Conservation (phyloP, 257 asterid genomes). For the Scutellaria galericulata region DNA sequence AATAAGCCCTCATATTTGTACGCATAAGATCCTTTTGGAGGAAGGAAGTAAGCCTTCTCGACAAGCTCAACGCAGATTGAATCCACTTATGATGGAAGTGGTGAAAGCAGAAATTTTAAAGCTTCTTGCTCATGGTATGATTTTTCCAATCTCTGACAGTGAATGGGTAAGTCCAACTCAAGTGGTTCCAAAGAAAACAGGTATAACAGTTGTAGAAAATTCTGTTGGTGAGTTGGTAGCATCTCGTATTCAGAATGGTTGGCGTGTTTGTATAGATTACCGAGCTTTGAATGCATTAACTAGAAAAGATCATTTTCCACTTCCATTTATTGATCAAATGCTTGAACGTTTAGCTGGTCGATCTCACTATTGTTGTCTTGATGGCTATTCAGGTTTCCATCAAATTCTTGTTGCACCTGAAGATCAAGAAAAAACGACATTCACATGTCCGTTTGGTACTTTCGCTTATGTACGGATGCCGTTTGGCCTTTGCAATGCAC, state of each 20-base stretch:
- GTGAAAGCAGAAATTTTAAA: no score
- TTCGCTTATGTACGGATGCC: not conserved
- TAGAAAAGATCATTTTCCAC: constrained; percentile 32
- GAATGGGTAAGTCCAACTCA: not conserved
- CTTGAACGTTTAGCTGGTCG: constrained; percentile 21
- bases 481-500: no score
- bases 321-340: constrained; percentile 30
- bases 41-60: no score
- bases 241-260: no score
- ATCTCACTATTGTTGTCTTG: constrained; percentile 23
- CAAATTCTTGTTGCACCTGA: constrained; percentile 20
- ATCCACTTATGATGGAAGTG: not conserved
- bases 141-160: not conserved
- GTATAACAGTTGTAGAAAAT: no score
- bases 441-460: constrained; percentile 3
- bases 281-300: constrained; percentile 7
- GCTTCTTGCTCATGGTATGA: not conserved
- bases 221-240: no score
- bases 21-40: no score
- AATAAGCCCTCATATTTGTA: no score
- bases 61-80: not conserved
- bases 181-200: not conserved
- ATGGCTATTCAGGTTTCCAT: constrained; percentile 24
- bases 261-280: no score
- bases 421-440: constrained; percentile 29